Conservation (phyloP, 345 rosid species). For the Xanthoceras sorbifolium region DNA sequence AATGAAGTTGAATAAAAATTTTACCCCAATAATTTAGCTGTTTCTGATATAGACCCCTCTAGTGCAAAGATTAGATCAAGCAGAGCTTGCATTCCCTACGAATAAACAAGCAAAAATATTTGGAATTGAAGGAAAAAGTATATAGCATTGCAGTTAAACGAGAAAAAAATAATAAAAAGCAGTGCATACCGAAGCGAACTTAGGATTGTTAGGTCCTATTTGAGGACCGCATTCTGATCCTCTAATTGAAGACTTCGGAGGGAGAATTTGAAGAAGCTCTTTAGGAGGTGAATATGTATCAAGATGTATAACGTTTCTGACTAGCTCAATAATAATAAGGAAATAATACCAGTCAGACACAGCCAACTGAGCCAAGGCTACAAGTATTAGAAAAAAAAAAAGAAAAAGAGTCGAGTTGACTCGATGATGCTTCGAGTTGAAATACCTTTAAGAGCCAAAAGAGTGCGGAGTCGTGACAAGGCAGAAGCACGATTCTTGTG, state of each 20-base stretch:
- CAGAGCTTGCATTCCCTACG: conserved; percentile 91
- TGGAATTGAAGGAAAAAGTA: background rate
- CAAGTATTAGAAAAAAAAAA: too few relatives aligned
- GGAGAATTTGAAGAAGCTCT: conserved; percentile 89
- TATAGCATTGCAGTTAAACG: background rate
- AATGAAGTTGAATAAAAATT: too few relatives aligned
- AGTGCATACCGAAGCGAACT: conserved; percentile 61
- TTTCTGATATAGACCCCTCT: conserved; percentile 81
- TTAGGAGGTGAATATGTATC: conserved; percentile 65
- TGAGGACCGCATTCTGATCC: conserved; percentile 66
- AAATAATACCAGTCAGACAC: background rate
- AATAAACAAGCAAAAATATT: conserved; percentile 6
- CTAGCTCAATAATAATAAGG: conserved; percentile 33
- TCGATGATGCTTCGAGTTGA: too few relatives aligned
- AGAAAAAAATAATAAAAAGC: background rate
- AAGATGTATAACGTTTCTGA: conserved; percentile 67
- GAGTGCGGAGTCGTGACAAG: conserved; percentile 72
- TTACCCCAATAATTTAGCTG: conserved; percentile 76
- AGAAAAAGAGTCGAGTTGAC: too few relatives aligned
- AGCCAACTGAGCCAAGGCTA: background rate
- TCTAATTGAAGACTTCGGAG: conserved; percentile 72
- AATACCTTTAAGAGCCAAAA: conserved; percentile 74
- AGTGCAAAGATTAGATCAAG: conserved; percentile 73
- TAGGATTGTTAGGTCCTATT: conserved; percentile 92
- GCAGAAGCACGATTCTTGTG: conserved; percentile 93